Evolutionary conservation across 345 rosid genomes (phyloP), one percentile per base, ranked within the genome.

Genomic region (Hirschfeldia incana): DNA sequence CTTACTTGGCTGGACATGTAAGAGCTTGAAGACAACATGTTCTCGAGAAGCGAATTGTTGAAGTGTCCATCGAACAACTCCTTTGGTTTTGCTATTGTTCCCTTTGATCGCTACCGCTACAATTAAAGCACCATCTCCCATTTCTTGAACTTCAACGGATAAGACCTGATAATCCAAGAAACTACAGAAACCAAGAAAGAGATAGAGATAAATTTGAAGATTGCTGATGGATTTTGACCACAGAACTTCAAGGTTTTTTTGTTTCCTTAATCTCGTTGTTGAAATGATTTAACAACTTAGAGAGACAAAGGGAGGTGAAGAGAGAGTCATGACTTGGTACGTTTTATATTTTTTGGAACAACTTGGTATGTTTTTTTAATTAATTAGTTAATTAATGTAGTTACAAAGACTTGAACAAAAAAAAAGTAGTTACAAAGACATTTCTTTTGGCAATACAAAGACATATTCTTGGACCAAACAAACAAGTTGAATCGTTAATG

Each of bases 1-100:
- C 94, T 88, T 88, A 94, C 98, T 87, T 15, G 91, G 87, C 59
- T 85, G 86, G 37, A 94, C 89, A 83, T 94, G 97, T 74, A 94
- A 76, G 84, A 94, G 82, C 86, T 88, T 92, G 76, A 94, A 85
- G 69, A 76, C 80, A 7, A 80, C 85, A 17, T 86, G 83, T 69
- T 84, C 97, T 75, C 86, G 86, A 9, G 85, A 83, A 80, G 83
- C 77, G 76, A 88, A 88, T 17, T 84, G 84, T 36, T 88, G 85
- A 84, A 85, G 79, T 53, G 92, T 77, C 92, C 91, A 88, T 60
- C 60, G 71, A 70, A 92, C 87, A 11, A 84, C 60, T 72, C 83
- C 76, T 79, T 85, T 92, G 84, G 91, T 85, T 74, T 80, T 85
- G 63, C 79, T 80, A 30, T 73, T 73, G 33, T 78, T 85, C 21